Conservation (phyloP, 306 rosid genomes). For the Begonia fuchsioides region DNA sequence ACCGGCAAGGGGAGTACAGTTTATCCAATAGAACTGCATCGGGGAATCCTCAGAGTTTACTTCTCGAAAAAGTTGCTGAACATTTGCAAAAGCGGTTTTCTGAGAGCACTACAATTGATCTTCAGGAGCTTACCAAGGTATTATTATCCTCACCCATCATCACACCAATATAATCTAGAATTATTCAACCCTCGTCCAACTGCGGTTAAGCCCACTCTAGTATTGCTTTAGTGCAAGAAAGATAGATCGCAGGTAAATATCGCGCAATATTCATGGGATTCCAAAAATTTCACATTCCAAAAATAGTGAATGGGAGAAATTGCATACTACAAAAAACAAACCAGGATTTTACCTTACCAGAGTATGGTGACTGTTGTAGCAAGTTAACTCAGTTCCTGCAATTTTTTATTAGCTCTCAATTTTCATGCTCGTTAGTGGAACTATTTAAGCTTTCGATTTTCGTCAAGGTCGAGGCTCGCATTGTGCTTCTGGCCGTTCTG, state of each 20-base stretch:
- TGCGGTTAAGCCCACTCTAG: too few relatives aligned
- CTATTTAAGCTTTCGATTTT: constrained; percentile 9
- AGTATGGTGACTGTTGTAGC: too few relatives aligned
- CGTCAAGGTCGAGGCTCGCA: constrained; percentile 88
- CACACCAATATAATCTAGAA: too few relatives aligned
- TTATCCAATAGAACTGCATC: constrained; percentile 25
- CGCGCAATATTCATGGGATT: too few relatives aligned
- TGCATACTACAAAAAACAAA: too few relatives aligned
- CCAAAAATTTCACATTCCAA: too few relatives aligned
- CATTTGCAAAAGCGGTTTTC: constrained; percentile 64
- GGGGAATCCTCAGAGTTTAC: constrained; percentile 48
- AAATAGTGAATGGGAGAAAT: too few relatives aligned
- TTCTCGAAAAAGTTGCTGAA: constrained; percentile 79
- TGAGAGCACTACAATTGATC: constrained; percentile 63
- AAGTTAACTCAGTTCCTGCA: too few relatives aligned
- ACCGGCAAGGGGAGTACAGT: constrained; percentile 30
- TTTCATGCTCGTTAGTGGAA: background rate
- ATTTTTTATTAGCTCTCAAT: background rate
- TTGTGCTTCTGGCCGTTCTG: constrained; percentile 80
- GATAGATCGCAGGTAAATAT: too few relatives aligned
- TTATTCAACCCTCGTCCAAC: too few relatives aligned
- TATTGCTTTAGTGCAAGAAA: too few relatives aligned
- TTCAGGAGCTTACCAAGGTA: constrained; percentile 80
- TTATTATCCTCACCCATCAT: background rate
- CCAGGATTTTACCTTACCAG: too few relatives aligned